Evolutionary conservation across 164 flowering plant species (phyloP).

Genomic region (Chimonanthus praecox): DNA sequence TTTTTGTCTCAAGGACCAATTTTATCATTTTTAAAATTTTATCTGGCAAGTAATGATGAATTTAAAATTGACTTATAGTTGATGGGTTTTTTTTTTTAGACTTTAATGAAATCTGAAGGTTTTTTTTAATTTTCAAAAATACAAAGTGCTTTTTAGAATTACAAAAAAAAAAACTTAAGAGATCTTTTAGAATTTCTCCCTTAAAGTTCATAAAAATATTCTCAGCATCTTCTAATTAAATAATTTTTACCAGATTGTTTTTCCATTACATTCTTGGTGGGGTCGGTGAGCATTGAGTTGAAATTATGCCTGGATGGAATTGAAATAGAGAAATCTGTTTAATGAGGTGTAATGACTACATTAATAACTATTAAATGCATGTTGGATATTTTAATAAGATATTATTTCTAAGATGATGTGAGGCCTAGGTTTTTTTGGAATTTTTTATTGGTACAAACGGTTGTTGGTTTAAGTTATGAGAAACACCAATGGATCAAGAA

Average conservation of each 20-base stretch:
- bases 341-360: not conserved
- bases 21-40: too few relatives aligned
- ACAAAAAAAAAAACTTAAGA: too few relatives aligned
- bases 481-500: not conserved
- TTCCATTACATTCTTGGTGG: not conserved
- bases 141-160: too few relatives aligned
- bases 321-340: not conserved
- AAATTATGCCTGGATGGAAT: not conserved
- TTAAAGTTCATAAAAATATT: too few relatives aligned
- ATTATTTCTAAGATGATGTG: not conserved
- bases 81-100: too few relatives aligned
- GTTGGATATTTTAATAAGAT: not conserved
- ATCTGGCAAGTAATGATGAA: too few relatives aligned
- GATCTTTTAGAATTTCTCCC: too few relatives aligned
- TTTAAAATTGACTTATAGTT: too few relatives aligned
- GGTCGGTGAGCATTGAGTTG: too few relatives aligned
- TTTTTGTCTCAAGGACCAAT: too few relatives aligned
- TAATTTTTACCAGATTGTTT: not conserved
- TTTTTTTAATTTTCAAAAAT: too few relatives aligned
- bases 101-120: too few relatives aligned
- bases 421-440: not conserved
- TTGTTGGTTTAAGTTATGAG: not conserved
- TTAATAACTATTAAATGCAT: not conserved
- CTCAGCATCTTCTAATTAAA: not conserved
- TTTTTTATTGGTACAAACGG: not conserved